Percentiles rank a stretch among this genome's conserved stretches.
Evolutionary conservation across 306 rosid species (phyloP).

Genomic region (Dryas drummondii): DNA sequence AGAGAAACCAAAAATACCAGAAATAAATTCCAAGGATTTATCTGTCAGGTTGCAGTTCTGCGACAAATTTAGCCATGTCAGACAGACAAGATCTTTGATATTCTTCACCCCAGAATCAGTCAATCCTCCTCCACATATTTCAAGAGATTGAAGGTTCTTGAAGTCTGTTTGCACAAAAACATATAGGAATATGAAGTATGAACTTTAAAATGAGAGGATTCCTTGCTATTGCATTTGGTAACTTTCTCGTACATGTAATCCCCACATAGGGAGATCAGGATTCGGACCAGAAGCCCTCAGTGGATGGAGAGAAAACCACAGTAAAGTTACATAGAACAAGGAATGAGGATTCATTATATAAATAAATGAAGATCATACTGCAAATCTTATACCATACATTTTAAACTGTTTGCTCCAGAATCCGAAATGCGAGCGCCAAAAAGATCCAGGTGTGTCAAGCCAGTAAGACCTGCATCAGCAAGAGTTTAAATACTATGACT

Average conservation of each 20-base stretch:
- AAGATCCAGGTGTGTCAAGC: slow-evolving; percentile 67
- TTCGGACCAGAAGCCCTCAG: not conserved
- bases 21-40: slow-evolving; percentile 62
- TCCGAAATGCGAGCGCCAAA: slow-evolving; percentile 71
- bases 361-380: not conserved
- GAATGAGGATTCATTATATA: not conserved
- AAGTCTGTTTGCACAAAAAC: slow-evolving; percentile 44
- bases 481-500: slow-evolving; percentile 10
- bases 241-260: not conserved
- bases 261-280: not conserved
- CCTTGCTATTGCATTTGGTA: not conserved
- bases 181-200: not conserved
- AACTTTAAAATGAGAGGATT: not conserved
- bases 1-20: slow-evolving; percentile 37
- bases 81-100: slow-evolving; percentile 56
- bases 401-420: slow-evolving; percentile 51
- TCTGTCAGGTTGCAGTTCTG: slow-evolving; percentile 65
- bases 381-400: slow-evolving; percentile 36
- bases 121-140: slow-evolving; percentile 74
- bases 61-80: slow-evolving; percentile 58
- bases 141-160: slow-evolving; percentile 70
- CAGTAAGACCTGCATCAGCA: slow-evolving; percentile 60
- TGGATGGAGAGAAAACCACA: not conserved
- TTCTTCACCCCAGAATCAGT: slow-evolving; percentile 72
- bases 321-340: not conserved